Evolutionary conservation across 2,329 filamentous ascomycete species (phyloP).

Genomic region (Alternaria postmessia): DNA sequence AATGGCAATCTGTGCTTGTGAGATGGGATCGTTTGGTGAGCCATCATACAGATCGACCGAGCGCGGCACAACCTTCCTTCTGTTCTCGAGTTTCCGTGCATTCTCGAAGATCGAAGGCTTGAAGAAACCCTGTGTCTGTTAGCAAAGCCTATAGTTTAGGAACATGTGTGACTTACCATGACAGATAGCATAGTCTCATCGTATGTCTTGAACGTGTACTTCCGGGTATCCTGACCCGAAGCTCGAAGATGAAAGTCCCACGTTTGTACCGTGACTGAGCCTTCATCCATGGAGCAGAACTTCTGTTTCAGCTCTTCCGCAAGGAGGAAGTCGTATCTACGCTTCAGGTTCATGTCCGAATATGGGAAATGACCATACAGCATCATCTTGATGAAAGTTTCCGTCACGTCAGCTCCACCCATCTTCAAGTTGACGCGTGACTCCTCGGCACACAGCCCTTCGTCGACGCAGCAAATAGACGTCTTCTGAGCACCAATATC

Average conservation of each 20-base stretch:
- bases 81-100: constrained; percentile 76
- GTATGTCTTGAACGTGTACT: constrained; percentile 96
- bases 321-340: constrained; percentile 89
- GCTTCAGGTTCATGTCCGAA: constrained; percentile 87
- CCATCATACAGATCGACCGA: constrained; percentile 95
- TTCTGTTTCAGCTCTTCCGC: constrained; percentile 96
- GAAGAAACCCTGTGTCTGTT: constrained; percentile 72
- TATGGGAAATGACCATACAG: constrained; percentile 96
- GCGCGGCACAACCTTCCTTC: constrained; percentile 81
- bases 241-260: constrained; percentile 91
- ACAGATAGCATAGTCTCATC: constrained; percentile 95
- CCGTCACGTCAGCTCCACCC: constrained; percentile 90
- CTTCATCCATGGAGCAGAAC: constrained; percentile 89
- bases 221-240: constrained; percentile 85
- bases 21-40: constrained; percentile 88
- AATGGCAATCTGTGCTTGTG: constrained; percentile 79
- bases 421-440: constrained; percentile 95
- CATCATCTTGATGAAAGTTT: constrained; percentile 98
- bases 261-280: constrained; percentile 85
- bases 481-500: constrained; percentile 98
- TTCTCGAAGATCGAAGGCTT: constrained; percentile 88
- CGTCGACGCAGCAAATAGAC: constrained; percentile 94
- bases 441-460: constrained; percentile 93
- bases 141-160: constrained; percentile 10
- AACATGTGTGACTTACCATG: constrained; percentile 61